Conservation (phyloP, 305 asterid genomes). For the Fraxinus sp. region DNA sequence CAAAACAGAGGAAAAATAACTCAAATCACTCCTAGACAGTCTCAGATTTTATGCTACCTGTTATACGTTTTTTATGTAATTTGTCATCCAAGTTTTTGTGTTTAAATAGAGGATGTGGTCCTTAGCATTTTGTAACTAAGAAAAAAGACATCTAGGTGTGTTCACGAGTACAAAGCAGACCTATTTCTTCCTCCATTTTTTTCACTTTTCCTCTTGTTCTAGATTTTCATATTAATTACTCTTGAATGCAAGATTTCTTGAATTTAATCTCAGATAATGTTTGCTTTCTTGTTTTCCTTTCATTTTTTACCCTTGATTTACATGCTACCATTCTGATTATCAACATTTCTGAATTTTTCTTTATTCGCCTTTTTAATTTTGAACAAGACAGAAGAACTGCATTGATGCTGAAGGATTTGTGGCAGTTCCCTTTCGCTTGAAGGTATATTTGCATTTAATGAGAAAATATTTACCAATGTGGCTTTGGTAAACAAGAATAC, state of each 20-base stretch:
- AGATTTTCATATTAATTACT: not conserved
- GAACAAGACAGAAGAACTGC: not conserved
- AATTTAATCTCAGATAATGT: not conserved
- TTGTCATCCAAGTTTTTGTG: no score
- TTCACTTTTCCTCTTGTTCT: no score
- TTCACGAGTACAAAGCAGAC: no score
- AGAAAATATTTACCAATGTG: not conserved
- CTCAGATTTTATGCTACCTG: no score
- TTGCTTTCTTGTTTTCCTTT: not conserved
- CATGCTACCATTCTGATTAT: not conserved
- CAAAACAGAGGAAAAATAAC: no score
- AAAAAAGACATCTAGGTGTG: no score
- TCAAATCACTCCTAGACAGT: no score
- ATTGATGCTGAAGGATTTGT: not conserved
- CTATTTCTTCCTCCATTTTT: no score
- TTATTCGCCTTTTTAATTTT: not conserved
- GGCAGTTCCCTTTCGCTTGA: not conserved
- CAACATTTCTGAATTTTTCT: not conserved
- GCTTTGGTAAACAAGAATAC: conserved; percentile 44
- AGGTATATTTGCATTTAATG: not conserved
- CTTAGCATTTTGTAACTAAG: no score
- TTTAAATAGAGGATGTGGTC: no score
- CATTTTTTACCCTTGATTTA: not conserved
- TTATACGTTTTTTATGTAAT: no score
- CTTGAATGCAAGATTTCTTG: conserved; percentile 1